Evolutionary conservation across 805 yeast species (phyloP).

Genomic region (Torulaspora delbrueckii): DNA sequence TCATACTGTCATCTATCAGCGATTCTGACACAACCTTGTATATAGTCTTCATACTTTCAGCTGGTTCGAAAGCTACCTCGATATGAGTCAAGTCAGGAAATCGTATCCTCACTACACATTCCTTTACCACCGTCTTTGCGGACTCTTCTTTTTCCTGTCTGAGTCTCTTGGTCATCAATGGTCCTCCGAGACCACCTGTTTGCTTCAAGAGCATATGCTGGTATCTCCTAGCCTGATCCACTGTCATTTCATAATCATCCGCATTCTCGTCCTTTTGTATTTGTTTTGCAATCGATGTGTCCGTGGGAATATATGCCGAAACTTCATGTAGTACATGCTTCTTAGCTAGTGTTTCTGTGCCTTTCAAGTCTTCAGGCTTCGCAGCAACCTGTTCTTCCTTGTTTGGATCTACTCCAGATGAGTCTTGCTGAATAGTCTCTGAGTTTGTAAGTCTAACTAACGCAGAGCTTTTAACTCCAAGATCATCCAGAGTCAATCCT

Average conservation of each 20-base stretch:
- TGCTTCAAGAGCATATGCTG: slow-evolving; percentile 44
- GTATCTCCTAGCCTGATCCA: slow-evolving; percentile 50
- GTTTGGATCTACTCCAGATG: neutral
- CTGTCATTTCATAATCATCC: slow-evolving; percentile 42
- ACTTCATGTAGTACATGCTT: slow-evolving; percentile 18
- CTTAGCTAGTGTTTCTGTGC: neutral
- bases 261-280: slow-evolving; percentile 34
- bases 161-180: slow-evolving; percentile 41
- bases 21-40: slow-evolving; percentile 31
- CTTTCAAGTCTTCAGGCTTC: neutral
- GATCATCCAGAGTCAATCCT: slow-evolving; percentile 13
- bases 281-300: slow-evolving; percentile 10
- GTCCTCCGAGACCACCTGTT: slow-evolving; percentile 38
- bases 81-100: slow-evolving; percentile 54
- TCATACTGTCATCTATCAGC: slow-evolving; percentile 27
- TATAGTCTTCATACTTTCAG: slow-evolving; percentile 37
- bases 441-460: slow-evolving; percentile 10
- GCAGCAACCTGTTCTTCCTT: neutral
- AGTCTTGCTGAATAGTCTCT: neutral
- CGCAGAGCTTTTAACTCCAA: slow-evolving; percentile 20
- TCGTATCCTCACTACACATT: slow-evolving; percentile 45
- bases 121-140: slow-evolving; percentile 20
- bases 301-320: slow-evolving; percentile 23
- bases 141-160: slow-evolving; percentile 36
- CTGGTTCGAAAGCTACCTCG: slow-evolving; percentile 46